Evolutionary conservation across 805 yeast genomes (phyloP), one percentile per base, ranked within the genome.

Genomic region (Maudiozyma bulderi): DNA sequence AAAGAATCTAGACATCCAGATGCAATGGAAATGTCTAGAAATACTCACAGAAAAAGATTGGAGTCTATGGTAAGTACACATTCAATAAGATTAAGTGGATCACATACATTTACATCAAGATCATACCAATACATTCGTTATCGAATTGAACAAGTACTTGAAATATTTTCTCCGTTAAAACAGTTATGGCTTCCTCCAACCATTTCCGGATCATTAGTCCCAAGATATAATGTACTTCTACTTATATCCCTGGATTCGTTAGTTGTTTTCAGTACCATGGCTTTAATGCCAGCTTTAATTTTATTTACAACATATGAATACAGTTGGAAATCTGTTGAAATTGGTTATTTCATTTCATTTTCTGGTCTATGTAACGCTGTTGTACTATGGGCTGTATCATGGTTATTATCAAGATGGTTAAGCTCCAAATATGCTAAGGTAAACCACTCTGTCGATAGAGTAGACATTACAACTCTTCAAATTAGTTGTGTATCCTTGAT

Each of bases 1-100:
- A 80, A 81, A 2, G 95, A 85, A 60, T 80, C 89, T 6, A 72
- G 91, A 54, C 77, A 85, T 13, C 57, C 61, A 33, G 70, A 72
- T 46, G 76, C 85, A 3, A 70, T 81, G 56, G 59, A 61, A 39
- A 76, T 75, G 58, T 76, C 87, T 0, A 73, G 83, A 50, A 11
- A 26, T 6, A 39, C 46, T 7, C 33, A 46, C 37, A 11, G 39
- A 6, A 43, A 49, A 31, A 47, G 47, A 40, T 45, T 38, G 28
- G 44, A 50, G 26, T 34, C 32, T 20, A 30, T 45, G 20, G 28
- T 42, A 14, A 14, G 38, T 5, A 10, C 28, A 5, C 48, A 45
- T 35, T 30, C 26, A 6, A 15, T 31, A 14, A 50, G 46, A 34
- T 28, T 47, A n/a, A 6, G 26, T 6, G 31, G 15, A 9, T 14